A percentile compares a stretch with the other conserved stretches of the same genome.
Conservation (phyloP, 139 green algal genomes). For the Zygnema cylindricum region DNA sequence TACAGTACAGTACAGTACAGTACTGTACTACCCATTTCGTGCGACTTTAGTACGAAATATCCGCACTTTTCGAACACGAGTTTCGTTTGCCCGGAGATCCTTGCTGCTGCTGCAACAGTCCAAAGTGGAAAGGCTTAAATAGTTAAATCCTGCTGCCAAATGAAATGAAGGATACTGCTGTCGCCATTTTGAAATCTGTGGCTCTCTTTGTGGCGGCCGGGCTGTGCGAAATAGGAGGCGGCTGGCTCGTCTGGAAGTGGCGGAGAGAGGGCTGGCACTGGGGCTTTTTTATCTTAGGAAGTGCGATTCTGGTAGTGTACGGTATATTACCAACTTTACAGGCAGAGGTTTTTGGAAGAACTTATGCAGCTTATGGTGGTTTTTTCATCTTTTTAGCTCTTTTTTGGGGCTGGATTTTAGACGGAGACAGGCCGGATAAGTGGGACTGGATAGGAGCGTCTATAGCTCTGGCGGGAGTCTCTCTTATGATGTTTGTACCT, state of each 20-base stretch:
- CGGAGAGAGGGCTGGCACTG: constrained; percentile 59
- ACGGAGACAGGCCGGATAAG: constrained; percentile 71
- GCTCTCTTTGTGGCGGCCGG: constrained; percentile 73
- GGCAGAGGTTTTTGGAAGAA: constrained; percentile 70
- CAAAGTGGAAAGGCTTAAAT: no score
- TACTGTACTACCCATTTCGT: no score
- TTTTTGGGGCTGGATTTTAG: constrained; percentile 77
- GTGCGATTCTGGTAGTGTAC: constrained; percentile 72
- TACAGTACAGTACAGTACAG: no score
- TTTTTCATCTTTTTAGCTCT: constrained; percentile 88
- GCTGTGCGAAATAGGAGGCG: constrained; percentile 81
- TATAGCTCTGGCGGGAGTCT: constrained; percentile 78
- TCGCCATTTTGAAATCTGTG: constrained; percentile 24
- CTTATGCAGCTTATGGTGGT: constrained; percentile 86
- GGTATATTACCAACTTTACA: constrained; percentile 84
- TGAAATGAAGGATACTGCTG: constrained; percentile 22
- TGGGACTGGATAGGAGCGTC: constrained; percentile 78
- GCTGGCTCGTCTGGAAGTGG: constrained; percentile 86
- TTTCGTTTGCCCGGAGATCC: no score
- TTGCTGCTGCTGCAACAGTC: no score
- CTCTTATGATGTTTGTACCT: constrained; percentile 60
- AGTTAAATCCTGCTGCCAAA: no score
- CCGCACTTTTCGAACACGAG: no score
- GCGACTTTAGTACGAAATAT: no score
- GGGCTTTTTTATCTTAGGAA: constrained; percentile 36